A percentile compares a stretch with the other conserved stretches of the same genome.
phyloP scores from a whole-genome alignment of 257 asterid species.

The Hygrophila difformis region DNA sequence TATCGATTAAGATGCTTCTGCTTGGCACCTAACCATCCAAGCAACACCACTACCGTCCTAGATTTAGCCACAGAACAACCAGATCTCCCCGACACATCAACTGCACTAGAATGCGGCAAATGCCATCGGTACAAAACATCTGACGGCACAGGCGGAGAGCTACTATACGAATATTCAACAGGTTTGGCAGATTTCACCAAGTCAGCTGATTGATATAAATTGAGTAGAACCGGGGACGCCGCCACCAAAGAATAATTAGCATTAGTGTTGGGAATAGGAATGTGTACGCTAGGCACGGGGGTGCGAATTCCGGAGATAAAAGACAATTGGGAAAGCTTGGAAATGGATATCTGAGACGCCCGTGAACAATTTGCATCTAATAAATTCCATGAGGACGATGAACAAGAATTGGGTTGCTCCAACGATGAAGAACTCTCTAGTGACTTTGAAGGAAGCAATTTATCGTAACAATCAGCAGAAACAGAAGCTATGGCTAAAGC shows the following conservation, averaged over 20 bases:
- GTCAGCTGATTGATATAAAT: conserved; percentile 44
- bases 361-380: conserved; percentile 40
- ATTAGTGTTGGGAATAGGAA: conserved; percentile 25
- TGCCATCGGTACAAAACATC: conserved; percentile 79
- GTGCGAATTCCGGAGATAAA: conserved; percentile 32
- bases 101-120: conserved; percentile 62
- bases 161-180: conserved; percentile 18
- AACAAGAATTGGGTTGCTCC: conserved; percentile 34
- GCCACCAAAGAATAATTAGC: conserved; percentile 28
- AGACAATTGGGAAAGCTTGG: conserved; percentile 54
- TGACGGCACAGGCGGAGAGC: conserved; percentile 33
- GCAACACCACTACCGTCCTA: conserved; percentile 80
- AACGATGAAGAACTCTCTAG: conserved; percentile 27
- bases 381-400: conserved; percentile 16
- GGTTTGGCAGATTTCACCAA: conserved; percentile 59
- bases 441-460: conserved; percentile 34
- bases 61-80: conserved; percentile 47
- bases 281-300: conserved; percentile 43
- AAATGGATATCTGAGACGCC: conserved; percentile 52
- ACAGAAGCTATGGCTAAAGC: conserved; percentile 74
- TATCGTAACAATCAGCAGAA: conserved; percentile 67
- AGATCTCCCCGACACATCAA: conserved; percentile 28
- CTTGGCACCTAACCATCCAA: conserved; percentile 95
- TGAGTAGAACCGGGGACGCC: conserved; percentile 36
- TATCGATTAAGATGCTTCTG: conserved; percentile 79